Evolutionary conservation across 2,329 filamentous ascomycete species (phyloP), one percentile per base, ranked within the genome.

Genomic region (Metarhizium brunneum): DNA sequence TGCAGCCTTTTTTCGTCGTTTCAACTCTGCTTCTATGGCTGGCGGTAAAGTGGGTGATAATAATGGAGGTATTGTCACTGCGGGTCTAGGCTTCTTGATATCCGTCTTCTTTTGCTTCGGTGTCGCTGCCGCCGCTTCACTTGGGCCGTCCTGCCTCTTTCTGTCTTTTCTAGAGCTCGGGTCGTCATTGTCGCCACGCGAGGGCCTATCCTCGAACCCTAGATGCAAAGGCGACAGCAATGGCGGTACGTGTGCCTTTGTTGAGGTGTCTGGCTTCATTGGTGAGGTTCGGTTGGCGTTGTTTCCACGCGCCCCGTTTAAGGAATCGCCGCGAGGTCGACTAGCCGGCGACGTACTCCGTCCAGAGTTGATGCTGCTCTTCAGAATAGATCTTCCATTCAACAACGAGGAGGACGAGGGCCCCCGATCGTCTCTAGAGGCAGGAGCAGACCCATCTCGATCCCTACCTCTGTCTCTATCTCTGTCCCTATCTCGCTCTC

Each of bases 1-100:
- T 4, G 64, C 59, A 13, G 53, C 64, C 66, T 65, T 74, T 64
- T 61, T 65, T 60, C 57, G 65, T 63, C 59, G 65, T 18, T 57
- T 65, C 38, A 71, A 56, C 55, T 69, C 69, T 3, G 65, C 75
- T 58, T 83, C 78, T 0, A 84, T 68, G 18, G 76, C 64, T 0
- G 77, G 69, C 1, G 81, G 81, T 6, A 84, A 65, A 0, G 80
- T 83, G 0, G 81, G 81, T 0, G 81, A 84, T 11, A 84, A 69
- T 6, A 83, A 68, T 0, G 74, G 69, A 0, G 80, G 81, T 30
- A 83, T 65, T 50, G 68, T 69, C 8, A 66, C 38, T 0, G 71
- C 64, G 1, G 69, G 64, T 52, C 64, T 73, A 20, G 71, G 66
- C 58, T 71, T 77, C 61, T 72, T 78, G 20, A 61, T 18, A 16